Conservation (phyloP, 768 basidiomycete species). For the Auricularia sp. region DNA sequence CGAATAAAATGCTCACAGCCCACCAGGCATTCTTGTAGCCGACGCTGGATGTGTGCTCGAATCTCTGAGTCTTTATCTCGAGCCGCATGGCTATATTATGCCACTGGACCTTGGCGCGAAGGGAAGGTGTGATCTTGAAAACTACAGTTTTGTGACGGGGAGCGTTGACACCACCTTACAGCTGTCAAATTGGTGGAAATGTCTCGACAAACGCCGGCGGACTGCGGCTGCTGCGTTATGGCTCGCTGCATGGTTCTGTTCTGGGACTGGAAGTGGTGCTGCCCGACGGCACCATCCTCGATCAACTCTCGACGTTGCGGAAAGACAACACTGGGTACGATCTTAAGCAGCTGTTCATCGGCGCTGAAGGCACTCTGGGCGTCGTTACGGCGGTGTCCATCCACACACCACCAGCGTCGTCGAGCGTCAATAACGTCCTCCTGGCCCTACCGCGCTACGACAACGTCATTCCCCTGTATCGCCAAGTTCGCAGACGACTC, state of each 20-base stretch:
- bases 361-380: slow-evolving; percentile 93
- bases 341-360: slow-evolving; percentile 96
- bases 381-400: slow-evolving; percentile 93
- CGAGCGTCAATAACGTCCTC: slow-evolving; percentile 84
- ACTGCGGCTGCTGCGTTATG: slow-evolving; percentile 87
- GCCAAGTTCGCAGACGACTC: slow-evolving; percentile 30
- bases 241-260: slow-evolving; percentile 88
- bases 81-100: slow-evolving; percentile 88
- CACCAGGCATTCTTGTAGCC: slow-evolving; percentile 72
- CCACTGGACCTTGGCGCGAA: slow-evolving; percentile 93
- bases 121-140: slow-evolving; percentile 53
- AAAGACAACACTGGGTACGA: slow-evolving; percentile 82
- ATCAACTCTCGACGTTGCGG: slow-evolving; percentile 79
- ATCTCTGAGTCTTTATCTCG: slow-evolving; percentile 74
- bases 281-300: slow-evolving; percentile 85
- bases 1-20: slow-evolving; percentile 6
- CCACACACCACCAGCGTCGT: slow-evolving; percentile 72
- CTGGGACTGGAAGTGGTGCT: slow-evolving; percentile 93
- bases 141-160: too few relatives aligned
- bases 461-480: slow-evolving; percentile 78
- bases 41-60: slow-evolving; percentile 95
- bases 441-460: slow-evolving; percentile 81
- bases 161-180: slow-evolving; percentile 17
- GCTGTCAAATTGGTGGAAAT: slow-evolving; percentile 97
- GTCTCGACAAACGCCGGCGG: slow-evolving; percentile 97